Evolutionary conservation across 257 asterid genomes (phyloP).

Genomic region (Jasminum sambac): DNA sequence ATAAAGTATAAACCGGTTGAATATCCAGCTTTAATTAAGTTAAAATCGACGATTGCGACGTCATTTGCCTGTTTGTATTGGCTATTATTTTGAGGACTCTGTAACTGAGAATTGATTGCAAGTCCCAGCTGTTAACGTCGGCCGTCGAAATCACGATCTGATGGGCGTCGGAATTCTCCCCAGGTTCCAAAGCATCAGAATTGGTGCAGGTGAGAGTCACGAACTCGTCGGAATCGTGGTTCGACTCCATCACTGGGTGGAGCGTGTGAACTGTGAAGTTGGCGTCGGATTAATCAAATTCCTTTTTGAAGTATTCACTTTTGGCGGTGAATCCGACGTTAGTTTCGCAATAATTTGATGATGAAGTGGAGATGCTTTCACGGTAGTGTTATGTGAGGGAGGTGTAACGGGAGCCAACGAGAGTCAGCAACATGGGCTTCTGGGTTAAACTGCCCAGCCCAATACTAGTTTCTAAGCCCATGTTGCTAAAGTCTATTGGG

Average conservation of each 20-base stretch:
- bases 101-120: constrained; percentile 47
- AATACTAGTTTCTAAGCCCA: no score
- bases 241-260: constrained; percentile 38
- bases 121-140: constrained; percentile 55
- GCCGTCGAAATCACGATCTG: constrained; percentile 53
- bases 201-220: constrained; percentile 53
- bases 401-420: no score
- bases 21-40: not conserved
- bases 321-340: no score
- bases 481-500: no score
- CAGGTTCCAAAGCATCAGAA: constrained; percentile 8
- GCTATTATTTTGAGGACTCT: constrained; percentile 45
- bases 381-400: no score
- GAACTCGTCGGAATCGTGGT: constrained; percentile 28
- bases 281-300: no score
- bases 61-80: constrained; percentile 48
- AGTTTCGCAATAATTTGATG: no score
- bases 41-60: constrained; percentile 1
- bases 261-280: not conserved
- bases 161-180: constrained; percentile 28
- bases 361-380: no score
- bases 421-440: no score
- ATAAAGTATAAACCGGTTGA: not conserved
- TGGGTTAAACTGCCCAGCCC: no score
- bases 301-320: no score